Evolutionary conservation across 2,329 filamentous ascomycete genomes (phyloP).

Genomic region (Fusarium sp.): DNA sequence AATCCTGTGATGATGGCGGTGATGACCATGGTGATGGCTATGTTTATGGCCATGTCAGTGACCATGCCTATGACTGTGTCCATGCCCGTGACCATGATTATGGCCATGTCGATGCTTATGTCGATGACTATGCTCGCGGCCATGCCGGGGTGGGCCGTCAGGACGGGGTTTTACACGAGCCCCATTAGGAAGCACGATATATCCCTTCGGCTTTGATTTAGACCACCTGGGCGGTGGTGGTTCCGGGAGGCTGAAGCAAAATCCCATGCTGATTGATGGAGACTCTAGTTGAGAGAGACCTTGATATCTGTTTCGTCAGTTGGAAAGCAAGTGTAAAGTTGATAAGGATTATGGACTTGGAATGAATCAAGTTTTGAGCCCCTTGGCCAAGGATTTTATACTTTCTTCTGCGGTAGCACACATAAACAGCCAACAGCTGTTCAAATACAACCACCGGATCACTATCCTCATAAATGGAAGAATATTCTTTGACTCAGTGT

Average conservation of each 20-base stretch:
- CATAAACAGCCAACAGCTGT: not conserved
- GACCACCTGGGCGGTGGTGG: not conserved
- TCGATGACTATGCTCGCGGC: not conserved
- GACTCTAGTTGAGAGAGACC: not conserved
- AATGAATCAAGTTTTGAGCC: not conserved
- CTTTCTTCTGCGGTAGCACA: not conserved
- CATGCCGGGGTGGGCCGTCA: not conserved
- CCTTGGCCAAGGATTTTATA: not conserved
- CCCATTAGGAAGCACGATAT: not conserved
- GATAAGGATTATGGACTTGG: not conserved
- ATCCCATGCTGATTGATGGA: constrained; percentile 3
- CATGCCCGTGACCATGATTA: not conserved
- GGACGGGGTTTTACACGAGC: not conserved
- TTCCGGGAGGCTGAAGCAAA: constrained; percentile 7
- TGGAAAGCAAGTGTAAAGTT: not conserved
- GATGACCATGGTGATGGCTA: not conserved
- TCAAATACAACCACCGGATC: not conserved
- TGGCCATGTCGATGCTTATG: not conserved
- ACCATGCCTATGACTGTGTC: too few species aligned
- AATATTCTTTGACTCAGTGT: not conserved
- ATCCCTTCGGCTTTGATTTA: not conserved
- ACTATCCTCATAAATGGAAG: not conserved
- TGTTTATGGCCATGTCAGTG: not conserved
- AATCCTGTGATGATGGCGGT: not conserved
- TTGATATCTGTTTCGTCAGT: not conserved